Evolutionary conservation across 352 stramenopile genomes (phyloP), one percentile per base, ranked within the genome.

Genomic region (Pythium scleroteichum): DNA sequence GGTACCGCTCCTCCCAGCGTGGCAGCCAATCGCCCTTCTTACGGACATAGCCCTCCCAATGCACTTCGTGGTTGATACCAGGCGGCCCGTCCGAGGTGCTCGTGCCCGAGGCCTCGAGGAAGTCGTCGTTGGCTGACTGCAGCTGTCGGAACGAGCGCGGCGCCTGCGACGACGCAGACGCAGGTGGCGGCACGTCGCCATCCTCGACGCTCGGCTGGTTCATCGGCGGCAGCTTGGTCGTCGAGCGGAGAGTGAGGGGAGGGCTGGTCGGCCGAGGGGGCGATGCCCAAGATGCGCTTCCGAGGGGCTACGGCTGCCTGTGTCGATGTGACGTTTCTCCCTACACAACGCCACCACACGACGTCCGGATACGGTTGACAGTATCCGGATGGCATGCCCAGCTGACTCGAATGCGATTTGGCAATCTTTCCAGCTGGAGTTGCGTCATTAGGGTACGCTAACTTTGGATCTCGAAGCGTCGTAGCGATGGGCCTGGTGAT

Each of bases 1-100:
- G 73, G 59, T 95, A 95, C 16, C 85, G 82, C 63, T 94, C 82
- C 51, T 95, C 86, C 86, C 86, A 95, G n/a, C 86, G 85, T n/a
- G 86, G 86, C 50, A 95, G 72, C 86, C 86, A 95, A 58, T 95
- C 86, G 40, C 86, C 86, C 71, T 95, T 95, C 76, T 94, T 94
- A 49, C 86, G 84, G 17, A 94, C 86, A 52, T 90, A 92, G n/a
- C 86, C 86, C 59, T 95, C 86, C 86, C 86, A 95, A 38, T 94
- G 86, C 5, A 95, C 85, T 48, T 93, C 77, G 54, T 95, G 86
- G 9, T 73, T 66, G 20, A 83, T 65, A 20, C 53, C 69, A 9
- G 81, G 65, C 40, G 69, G 57, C 19, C 77, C 74, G 29, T 75
- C 52, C 22, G 52, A 55, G 19, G 68, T 72, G 62, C 79, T 74